Percentiles rank a stretch among this genome's conserved stretches.
phyloP scores from a whole-genome alignment of 139 green algal genomes.

The Chlorella vulgaris region DNA sequence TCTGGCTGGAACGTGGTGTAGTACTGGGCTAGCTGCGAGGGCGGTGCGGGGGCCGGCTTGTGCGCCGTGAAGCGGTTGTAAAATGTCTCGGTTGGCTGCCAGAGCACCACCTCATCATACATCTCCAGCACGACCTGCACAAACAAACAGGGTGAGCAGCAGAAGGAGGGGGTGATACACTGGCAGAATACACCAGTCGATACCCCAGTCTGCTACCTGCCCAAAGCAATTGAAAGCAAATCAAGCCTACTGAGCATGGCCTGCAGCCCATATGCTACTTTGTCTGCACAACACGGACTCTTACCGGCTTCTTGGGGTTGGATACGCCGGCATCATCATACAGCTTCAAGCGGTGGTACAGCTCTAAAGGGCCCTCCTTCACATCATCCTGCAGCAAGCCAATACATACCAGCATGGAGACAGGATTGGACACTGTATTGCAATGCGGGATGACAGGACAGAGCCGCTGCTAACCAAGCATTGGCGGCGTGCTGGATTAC shows the following conservation, averaged over 20 bases:
- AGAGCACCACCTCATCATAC: constrained; percentile 95
- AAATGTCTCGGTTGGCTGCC: constrained; percentile 80
- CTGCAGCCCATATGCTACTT: no score
- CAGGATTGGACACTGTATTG: constrained; percentile 32
- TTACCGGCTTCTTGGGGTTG: constrained; percentile 76
- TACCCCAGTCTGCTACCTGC: no score
- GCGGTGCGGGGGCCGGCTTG: constrained; percentile 11
- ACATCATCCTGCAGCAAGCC: constrained; percentile 69
- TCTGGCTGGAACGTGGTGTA: constrained; percentile 30
- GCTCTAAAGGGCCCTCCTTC: constrained; percentile 66
- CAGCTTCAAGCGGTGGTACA: constrained; percentile 86
- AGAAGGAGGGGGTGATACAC: not conserved
- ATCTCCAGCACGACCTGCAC: constrained; percentile 63
- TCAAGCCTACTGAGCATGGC: no score
- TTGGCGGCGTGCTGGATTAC: no score
- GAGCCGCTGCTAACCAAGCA: not conserved
- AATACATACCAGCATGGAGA: no score
- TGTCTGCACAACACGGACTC: not conserved
- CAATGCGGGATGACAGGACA: not conserved
- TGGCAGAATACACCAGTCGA: not conserved
- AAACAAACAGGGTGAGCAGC: not conserved
- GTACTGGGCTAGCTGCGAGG: constrained; percentile 46
- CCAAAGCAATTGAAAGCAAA: no score
- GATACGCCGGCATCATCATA: constrained; percentile 56
- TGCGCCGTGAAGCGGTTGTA: constrained; percentile 56